Percentiles rank a stretch among this genome's conserved stretches.
Conservation (phyloP, 306 rosid genomes). For the Hippophae tibetana region DNA sequence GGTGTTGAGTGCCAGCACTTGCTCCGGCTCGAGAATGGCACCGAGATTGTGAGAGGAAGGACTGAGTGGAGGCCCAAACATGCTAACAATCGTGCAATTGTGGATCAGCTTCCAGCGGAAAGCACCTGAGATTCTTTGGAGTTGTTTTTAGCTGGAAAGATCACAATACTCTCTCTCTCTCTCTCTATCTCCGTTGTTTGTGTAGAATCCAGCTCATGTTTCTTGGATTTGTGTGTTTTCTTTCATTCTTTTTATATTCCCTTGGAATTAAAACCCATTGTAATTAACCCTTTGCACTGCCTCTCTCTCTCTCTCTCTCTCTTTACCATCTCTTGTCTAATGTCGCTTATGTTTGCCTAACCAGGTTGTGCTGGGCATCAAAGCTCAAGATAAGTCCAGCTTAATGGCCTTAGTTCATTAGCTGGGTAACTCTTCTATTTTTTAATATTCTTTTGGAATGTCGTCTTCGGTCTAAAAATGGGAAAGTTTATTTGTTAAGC, state of each 20-base stretch:
- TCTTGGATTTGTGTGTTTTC: slow-evolving; percentile 32
- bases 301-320: neutral
- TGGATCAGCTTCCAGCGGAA: slow-evolving; percentile 48
- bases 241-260: slow-evolving; percentile 10
- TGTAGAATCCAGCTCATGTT: slow-evolving; percentile 46
- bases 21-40: slow-evolving; percentile 80
- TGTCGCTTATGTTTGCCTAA: neutral
- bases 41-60: slow-evolving; percentile 84
- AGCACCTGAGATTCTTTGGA: slow-evolving; percentile 25
- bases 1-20: slow-evolving; percentile 79
- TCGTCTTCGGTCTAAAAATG: no score
- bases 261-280: slow-evolving; percentile 37
- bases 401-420: no score
- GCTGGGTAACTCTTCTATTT: no score
- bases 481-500: no score
- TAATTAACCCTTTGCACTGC: slow-evolving; percentile 43
- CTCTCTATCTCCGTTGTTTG: slow-evolving; percentile 20
- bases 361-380: no score
- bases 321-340: neutral
- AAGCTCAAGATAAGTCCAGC: no score
- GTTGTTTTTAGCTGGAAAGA: slow-evolving; percentile 26
- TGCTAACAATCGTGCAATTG: slow-evolving; percentile 33
- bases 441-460: no score
- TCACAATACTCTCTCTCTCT: slow-evolving; percentile 15
- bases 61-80: slow-evolving; percentile 88